Conservation (phyloP, 345 rosid species). For the Capsella bursapastoris region DNA sequence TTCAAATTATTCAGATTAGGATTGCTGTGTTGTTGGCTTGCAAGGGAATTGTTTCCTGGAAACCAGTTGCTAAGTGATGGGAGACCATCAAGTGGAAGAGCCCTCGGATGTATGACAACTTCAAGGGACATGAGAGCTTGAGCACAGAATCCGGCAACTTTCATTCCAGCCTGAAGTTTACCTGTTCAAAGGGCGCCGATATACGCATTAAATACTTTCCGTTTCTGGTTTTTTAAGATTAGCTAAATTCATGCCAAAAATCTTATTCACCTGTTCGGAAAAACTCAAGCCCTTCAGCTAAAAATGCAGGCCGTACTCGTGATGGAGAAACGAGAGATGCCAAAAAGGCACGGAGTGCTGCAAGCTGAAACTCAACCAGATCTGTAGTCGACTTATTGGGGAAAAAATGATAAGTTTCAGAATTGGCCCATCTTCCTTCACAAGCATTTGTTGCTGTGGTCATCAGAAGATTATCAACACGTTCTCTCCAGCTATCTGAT, state of each 20-base stretch:
- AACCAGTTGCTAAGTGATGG: constrained; percentile 42
- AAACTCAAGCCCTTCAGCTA: constrained; percentile 74
- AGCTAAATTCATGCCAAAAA: not conserved
- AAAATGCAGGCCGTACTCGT: constrained; percentile 58
- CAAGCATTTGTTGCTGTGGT: constrained; percentile 60
- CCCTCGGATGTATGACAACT: constrained; percentile 86
- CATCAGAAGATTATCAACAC: constrained; percentile 65
- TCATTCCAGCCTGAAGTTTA: constrained; percentile 57
- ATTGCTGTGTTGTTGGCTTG: constrained; percentile 39
- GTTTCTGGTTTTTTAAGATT: not conserved
- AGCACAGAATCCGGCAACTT: constrained; percentile 70
- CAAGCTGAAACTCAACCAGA: constrained; percentile 67
- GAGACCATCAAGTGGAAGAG: constrained; percentile 58
- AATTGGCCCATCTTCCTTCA: constrained; percentile 59
- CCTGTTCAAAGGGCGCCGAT: constrained; percentile 46
- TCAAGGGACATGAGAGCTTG: constrained; percentile 75
- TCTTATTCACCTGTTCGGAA: constrained; percentile 64
- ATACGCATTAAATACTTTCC: constrained; percentile 26
- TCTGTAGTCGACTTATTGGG: constrained; percentile 43
- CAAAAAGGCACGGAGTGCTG: constrained; percentile 72
- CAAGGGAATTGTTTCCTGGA: constrained; percentile 37
- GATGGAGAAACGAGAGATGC: constrained; percentile 80
- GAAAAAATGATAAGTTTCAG: constrained; percentile 47
- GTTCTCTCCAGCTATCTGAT: constrained; percentile 71
- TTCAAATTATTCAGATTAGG: constrained; percentile 41